Evolutionary conservation across 768 basidiomycete genomes (phyloP).

Genomic region (Chalciporus piperatus): DNA sequence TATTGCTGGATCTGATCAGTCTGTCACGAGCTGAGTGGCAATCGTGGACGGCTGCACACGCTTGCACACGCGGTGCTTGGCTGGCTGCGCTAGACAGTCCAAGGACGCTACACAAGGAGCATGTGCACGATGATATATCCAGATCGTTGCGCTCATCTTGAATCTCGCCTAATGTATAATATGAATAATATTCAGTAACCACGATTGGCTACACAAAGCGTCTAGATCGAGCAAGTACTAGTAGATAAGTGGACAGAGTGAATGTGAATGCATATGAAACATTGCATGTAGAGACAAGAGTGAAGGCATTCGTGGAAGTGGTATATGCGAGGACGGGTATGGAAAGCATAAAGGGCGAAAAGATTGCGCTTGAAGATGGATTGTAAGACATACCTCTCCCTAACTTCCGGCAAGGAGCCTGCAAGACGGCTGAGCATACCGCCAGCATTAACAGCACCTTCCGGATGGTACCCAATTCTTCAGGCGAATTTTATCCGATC

Average conservation of each 20-base stretch:
- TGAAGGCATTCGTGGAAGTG: slow-evolving; percentile 9
- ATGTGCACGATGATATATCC: too few relatives aligned
- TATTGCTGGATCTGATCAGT: background rate
- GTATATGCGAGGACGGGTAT: slow-evolving; percentile 29
- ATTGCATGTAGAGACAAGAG: slow-evolving; percentile 8
- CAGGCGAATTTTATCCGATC: slow-evolving; percentile 56
- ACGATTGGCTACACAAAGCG: slow-evolving; percentile 9
- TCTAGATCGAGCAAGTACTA: slow-evolving; percentile 22
- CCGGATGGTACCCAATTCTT: slow-evolving; percentile 60
- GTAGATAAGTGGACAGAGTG: slow-evolving; percentile 18
- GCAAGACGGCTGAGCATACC: background rate
- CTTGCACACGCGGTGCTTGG: background rate
- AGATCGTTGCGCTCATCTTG: too few relatives aligned
- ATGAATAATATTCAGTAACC: background rate
- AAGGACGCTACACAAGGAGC: too few relatives aligned
- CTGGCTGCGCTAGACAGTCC: background rate
- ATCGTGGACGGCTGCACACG: too few relatives aligned
- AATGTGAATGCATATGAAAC: slow-evolving; percentile 12
- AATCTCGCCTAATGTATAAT: too few relatives aligned
- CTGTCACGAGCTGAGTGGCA: too few relatives aligned
- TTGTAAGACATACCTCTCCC: slow-evolving; percentile 17
- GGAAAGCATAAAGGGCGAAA: slow-evolving; percentile 9
- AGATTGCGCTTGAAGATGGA: slow-evolving; percentile 5
- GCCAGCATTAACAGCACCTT: slow-evolving; percentile 57
- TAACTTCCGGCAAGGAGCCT: background rate